Base-by-base conservation (phyloP, 1,284 basidiomycete species). In the Microbotryomycetes sp. region DNA sequence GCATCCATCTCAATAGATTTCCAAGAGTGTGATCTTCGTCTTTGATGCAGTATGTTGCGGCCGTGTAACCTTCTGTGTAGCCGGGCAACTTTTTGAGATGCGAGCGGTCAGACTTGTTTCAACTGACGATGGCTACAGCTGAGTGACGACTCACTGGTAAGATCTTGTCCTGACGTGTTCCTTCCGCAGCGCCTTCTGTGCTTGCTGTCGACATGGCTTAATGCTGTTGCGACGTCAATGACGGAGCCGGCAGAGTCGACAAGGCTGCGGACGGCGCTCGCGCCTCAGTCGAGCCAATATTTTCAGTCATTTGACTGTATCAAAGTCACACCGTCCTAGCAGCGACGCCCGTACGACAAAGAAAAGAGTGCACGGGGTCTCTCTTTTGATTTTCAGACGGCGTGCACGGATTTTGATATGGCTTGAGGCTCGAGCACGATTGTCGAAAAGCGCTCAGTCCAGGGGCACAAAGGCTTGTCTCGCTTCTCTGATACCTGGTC, bases 11-110 rank as follows among this genome's bases (percentile, higher is more conserved):
- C 53, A 98, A 80, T 0, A 91, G 83, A 72, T 98, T 98, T 19
- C 94, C 94, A 29, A 97, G 83, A 0, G 93, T 97, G 77, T 97
- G 93, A 7, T 91, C 88, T 79, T 97, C 94, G 74, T 96, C 86
- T 74, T 87, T 81, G 52, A 97, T 87, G 74, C 89, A 89, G 78
- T 87, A 98, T 1, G 94, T 97, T 22, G 89, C 92, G 2, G 90
- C 86, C 31, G 90, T 89, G 69, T 93, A 81, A 76, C 94, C 91
- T 7, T 85, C 78, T 58, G 86, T 81, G 50, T 87, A 86, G 56
- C 91, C 90, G 22, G 80, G 80, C 19, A 84, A 77, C 80, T 81
- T 42, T 42, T 42, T 42, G 36, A 42, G 12, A 19, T 12, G 36
- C 36, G 12, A 42, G 19, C 36, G 19, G 64, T 4, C 6, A 16